A percentile compares a stretch with the other conserved stretches of the same genome.
These are phyloP conservation scores for Thalia dealbata DNA, from an alignment of 176 grass and related monocot genomes.

Conservation along the genomic window DNA sequence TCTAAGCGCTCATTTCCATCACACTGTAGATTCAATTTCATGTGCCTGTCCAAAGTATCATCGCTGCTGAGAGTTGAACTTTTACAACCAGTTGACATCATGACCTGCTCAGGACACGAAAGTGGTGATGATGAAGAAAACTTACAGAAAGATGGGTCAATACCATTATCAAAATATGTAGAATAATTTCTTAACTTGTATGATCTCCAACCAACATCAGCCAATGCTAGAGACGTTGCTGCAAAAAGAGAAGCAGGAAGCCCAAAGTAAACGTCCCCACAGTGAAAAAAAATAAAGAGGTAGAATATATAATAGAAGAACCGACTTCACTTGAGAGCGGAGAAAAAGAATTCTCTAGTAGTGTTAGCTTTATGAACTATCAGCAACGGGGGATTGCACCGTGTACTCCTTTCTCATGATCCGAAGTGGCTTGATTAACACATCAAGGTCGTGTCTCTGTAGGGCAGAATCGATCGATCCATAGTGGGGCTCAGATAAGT, in stretches of 20 bases:
- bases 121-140: slow-evolving; percentile 9
- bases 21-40: slow-evolving; percentile 14
- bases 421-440: too few species aligned
- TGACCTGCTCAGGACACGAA: neutral
- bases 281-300: slow-evolving; percentile 6
- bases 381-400: neutral
- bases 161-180: neutral
- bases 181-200: too few species aligned
- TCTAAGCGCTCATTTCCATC: slow-evolving; percentile 12
- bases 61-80: neutral
- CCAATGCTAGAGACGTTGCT: too few species aligned
- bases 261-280: neutral
- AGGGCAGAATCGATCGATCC: slow-evolving; percentile 18
- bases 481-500: too few species aligned
- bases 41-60: slow-evolving; percentile 10
- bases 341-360: neutral
- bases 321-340: neutral
- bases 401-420: too few species aligned
- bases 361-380: slow-evolving; percentile 1
- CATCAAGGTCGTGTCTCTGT: too few species aligned
- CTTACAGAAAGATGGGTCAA: neutral
- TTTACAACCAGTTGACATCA: neutral
- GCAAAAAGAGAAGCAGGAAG: slow-evolving; percentile 18
- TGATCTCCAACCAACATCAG: too few species aligned
- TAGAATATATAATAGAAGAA: neutral